Percentiles rank a stretch among this genome's conserved stretches.
Conservation (phyloP, 2,329 filamentous ascomycete genomes). For the Fusarium mexicanum region DNA sequence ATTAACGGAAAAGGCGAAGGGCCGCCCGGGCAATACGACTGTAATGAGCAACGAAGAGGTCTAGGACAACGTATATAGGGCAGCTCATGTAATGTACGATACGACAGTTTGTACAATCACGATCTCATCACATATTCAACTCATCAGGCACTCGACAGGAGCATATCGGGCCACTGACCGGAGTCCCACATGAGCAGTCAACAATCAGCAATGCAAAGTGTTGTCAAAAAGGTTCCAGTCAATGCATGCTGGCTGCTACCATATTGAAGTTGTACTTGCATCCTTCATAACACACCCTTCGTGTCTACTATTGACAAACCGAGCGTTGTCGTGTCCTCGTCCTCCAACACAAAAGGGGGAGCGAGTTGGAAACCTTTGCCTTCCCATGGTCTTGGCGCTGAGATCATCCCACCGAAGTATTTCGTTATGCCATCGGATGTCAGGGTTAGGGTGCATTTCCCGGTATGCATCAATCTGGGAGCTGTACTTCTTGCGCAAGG, state of each 20-base stretch:
- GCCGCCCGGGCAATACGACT: not conserved
- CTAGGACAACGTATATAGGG: not conserved
- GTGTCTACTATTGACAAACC: not conserved
- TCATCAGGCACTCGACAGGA: not conserved
- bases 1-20: slow-evolving; percentile 3
- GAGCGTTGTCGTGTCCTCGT: not conserved
- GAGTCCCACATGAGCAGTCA: not conserved
- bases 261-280: not conserved
- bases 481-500: not conserved
- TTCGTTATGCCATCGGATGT: not conserved
- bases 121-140: not conserved
- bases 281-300: not conserved
- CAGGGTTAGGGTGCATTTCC: not conserved
- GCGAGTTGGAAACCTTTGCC: not conserved
- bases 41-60: slow-evolving; percentile 2
- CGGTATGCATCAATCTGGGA: not conserved
- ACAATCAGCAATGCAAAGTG: not conserved
- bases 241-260: not conserved
- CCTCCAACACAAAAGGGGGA: not conserved
- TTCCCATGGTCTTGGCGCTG: not conserved
- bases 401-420: not conserved
- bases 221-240: not conserved
- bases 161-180: not conserved
- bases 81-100: slow-evolving; percentile 21
- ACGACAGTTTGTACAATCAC: slow-evolving; percentile 12